Conservation (phyloP, 257 asterid species). For the Galeopsis tetrahit region DNA sequence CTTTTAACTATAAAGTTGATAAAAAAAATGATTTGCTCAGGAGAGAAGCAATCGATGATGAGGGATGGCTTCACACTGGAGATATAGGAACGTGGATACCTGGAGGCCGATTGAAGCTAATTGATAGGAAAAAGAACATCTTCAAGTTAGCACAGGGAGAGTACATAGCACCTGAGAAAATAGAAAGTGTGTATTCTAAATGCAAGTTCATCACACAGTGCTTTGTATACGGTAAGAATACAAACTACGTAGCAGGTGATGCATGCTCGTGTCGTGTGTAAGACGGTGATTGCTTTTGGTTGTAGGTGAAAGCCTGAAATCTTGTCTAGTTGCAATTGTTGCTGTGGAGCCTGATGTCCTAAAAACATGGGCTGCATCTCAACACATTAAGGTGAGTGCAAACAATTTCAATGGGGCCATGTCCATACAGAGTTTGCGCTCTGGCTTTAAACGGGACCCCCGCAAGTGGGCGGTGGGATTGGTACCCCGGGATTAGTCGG, state of each 20-base stretch:
- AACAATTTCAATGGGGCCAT: too few species aligned
- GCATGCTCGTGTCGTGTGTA: not conserved
- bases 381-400: conserved; percentile 73
- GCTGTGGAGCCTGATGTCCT: conserved; percentile 63
- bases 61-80: conserved; percentile 84
- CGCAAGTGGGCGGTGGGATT: too few species aligned
- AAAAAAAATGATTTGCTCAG: conserved; percentile 37
- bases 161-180: conserved; percentile 93
- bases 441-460: too few species aligned
- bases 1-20: not conserved
- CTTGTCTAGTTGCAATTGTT: conserved; percentile 65
- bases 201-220: conserved; percentile 86
- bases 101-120: conserved; percentile 79
- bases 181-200: conserved; percentile 82
- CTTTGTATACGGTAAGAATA: conserved; percentile 73
- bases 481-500: too few species aligned
- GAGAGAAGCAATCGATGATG: conserved; percentile 71
- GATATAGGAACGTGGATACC: conserved; percentile 86
- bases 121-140: conserved; percentile 92
- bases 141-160: conserved; percentile 97
- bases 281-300: conserved; percentile 6
- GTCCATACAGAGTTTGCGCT: too few species aligned
- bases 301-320: conserved; percentile 73
- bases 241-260: not conserved
- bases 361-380: conserved; percentile 63